Conservation (phyloP, 371 early-diverging fungal species). For the Rhizopus stolonifer region DNA sequence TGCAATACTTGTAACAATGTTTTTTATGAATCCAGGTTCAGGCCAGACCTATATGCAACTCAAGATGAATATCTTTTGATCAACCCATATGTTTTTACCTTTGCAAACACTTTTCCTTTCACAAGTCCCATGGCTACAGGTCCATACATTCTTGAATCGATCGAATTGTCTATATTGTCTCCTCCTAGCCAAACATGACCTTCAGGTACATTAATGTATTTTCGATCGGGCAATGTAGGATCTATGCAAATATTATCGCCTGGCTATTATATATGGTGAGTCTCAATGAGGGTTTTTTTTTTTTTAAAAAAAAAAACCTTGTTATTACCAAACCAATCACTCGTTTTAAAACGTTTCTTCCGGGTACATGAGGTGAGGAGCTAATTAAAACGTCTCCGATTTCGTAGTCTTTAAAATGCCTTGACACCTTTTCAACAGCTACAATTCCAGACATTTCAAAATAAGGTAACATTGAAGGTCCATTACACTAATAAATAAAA, state of each 20-base stretch:
- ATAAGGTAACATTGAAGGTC: constrained; percentile 87
- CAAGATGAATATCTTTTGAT: too few relatives aligned
- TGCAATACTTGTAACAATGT: constrained; percentile 1
- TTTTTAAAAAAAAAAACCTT: background rate
- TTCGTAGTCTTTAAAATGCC: constrained; percentile 46
- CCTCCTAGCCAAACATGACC: constrained; percentile 77
- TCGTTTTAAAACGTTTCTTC: constrained; percentile 71
- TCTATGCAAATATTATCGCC: constrained; percentile 72
- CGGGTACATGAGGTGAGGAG: constrained; percentile 65
- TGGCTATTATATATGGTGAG: constrained; percentile 42
- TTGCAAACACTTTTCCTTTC: constrained; percentile 71
- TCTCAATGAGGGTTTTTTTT: too few relatives aligned
- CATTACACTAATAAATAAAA: constrained; percentile 58
- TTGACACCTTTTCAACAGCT: constrained; percentile 63
- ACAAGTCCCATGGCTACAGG: constrained; percentile 83
- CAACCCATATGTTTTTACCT: too few relatives aligned
- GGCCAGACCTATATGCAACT: constrained; percentile 49
- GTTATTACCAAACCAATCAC: constrained; percentile 73
- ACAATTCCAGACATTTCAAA: constrained; percentile 71
- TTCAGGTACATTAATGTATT: constrained; percentile 61
- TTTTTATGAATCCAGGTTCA: constrained; percentile 24
- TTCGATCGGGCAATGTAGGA: constrained; percentile 56
- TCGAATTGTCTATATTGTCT: constrained; percentile 80
- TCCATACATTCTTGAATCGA: constrained; percentile 81
- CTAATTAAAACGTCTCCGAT: constrained; percentile 80